Conservation (phyloP, 2,329 filamentous ascomycete species). For the Hypoxylon sp. region DNA sequence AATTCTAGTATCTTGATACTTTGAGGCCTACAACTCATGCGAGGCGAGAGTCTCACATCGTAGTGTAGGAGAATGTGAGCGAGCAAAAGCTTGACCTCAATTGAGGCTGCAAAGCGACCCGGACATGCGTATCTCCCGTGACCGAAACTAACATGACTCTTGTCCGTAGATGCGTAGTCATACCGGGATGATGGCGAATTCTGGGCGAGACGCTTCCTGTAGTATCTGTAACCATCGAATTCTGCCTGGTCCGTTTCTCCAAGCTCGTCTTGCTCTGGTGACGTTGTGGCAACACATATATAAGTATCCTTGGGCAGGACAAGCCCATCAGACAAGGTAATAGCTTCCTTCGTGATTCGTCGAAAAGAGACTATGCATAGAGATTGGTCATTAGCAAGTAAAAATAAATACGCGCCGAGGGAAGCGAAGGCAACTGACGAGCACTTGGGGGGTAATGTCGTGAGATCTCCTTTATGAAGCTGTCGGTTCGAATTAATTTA, state of each 20-base stretch:
- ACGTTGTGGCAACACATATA: neutral
- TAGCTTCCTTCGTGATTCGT: neutral
- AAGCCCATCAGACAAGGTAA: neutral
- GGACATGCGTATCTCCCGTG: neutral
- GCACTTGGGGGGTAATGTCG: slow-evolving; percentile 3
- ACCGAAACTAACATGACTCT: neutral
- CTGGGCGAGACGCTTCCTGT: neutral
- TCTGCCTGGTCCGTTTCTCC: neutral
- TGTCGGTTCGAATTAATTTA: neutral
- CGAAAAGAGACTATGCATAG: neutral
- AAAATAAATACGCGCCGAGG: neutral
- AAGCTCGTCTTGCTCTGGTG: neutral
- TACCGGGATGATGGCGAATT: neutral
- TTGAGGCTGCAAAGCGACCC: neutral
- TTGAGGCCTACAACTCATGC: neutral
- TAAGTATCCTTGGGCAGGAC: slow-evolving; percentile 1
- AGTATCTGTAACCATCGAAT: slow-evolving; percentile 5
- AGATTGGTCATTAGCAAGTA: neutral
- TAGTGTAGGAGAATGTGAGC: slow-evolving; percentile 5
- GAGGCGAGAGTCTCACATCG: neutral
- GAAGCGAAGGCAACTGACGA: neutral
- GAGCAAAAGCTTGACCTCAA: neutral
- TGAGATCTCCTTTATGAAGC: slow-evolving; percentile 3
- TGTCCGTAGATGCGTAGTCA: slow-evolving; percentile 1
- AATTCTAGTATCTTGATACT: neutral